Base-by-base conservation (phyloP, 345 rosid species). In the Melaleuca alternifolia region DNA sequence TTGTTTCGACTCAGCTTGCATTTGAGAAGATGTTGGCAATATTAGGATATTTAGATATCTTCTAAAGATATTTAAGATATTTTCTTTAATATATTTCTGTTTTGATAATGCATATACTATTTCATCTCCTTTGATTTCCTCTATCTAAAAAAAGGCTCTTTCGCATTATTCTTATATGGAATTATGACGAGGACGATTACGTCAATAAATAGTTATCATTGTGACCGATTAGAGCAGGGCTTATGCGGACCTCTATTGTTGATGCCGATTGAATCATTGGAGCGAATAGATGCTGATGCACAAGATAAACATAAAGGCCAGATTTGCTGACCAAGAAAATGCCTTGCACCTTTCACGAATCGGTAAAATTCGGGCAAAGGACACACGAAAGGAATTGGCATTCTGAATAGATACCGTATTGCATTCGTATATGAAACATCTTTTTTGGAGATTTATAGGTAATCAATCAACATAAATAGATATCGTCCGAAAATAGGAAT, bases 151-250 rank as follows among this genome's bases (percentile, higher is more conserved):
- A n/a, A n/a, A n/a, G n/a, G n/a, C n/a, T n/a, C n/a, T n/a, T n/a
- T n/a, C n/a, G n/a, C n/a, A n/a, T n/a, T n/a, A n/a, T n/a, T n/a
- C n/a, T n/a, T n/a, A n/a, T n/a, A n/a, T n/a, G 11, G 10, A 65
- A 65, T 65, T 3, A 65, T 33, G 46, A 65, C 4, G 16, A 7
- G 0, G 1, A 16, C 3, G 0, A 0, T 44, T 1, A 9, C 11
- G 1, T 65, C 77, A 4, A 65, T 65, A 33, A n/a, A n/a, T n/a
- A n/a, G 46, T 33, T 16, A n/a, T 65, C 46, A 33, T 8, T 15
- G 10, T 6, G 1, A 62, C 33, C 4, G 9, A 65, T 33, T 65
- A 16, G 33, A 65, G 9, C n/a, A 3, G 4, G 0, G 20, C 20
- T 61, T n/a, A 30, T 16, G 11, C 0, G 23, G 1, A 33, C 6